Evolutionary conservation across 2,329 filamentous ascomycete species (phyloP).

Genomic region (Clonostachys rosea): DNA sequence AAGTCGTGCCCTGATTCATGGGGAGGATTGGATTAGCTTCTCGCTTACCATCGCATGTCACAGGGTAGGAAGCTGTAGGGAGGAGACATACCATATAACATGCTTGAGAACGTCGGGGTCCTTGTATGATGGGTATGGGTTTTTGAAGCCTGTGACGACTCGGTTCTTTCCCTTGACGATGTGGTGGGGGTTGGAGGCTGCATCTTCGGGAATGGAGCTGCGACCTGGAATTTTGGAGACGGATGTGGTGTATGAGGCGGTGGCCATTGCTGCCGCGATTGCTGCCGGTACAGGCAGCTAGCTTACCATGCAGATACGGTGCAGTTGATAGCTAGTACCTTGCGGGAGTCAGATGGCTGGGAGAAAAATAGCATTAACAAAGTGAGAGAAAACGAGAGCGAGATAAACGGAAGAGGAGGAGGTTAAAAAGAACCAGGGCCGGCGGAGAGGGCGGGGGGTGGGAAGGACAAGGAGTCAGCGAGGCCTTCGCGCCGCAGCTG

Average conservation of each 20-base stretch:
- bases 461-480: neutral
- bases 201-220: conserved; percentile 31
- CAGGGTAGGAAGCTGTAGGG: conserved; percentile 19
- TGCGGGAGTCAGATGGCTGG: no score
- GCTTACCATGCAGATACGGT: neutral
- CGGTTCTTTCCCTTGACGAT: conserved; percentile 27
- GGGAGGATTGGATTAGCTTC: neutral
- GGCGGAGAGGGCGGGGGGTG: neutral
- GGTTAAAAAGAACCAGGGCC: neutral
- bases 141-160: conserved; percentile 37
- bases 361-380: no score
- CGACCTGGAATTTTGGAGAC: conserved; percentile 27
- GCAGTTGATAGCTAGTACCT: neutral
- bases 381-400: neutral
- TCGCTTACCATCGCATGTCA: conserved; percentile 16
- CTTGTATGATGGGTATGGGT: conserved; percentile 43
- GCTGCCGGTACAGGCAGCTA: neutral
- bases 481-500: neutral
- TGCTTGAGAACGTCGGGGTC: conserved; percentile 12
- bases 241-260: neutral
- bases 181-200: conserved; percentile 41
- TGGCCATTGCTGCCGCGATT: no score
- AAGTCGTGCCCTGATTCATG: conserved; percentile 22
- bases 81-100: conserved; percentile 27
- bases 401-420: neutral